Conservation (phyloP, 2,329 filamentous ascomycete species). For the Lasiodiplodia hormozganensis region DNA sequence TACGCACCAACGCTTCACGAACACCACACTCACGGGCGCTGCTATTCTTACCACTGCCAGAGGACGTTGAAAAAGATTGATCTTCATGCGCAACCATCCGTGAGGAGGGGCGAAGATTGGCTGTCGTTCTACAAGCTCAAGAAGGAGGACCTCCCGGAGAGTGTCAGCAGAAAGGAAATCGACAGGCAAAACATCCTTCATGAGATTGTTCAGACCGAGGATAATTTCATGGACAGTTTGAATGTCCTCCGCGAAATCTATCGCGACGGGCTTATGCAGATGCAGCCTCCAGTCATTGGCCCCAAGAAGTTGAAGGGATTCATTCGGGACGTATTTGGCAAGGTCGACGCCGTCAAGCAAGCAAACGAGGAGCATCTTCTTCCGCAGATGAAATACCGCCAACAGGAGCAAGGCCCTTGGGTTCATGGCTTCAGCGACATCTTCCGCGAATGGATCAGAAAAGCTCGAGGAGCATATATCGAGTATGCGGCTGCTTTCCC, state of each 20-base stretch:
- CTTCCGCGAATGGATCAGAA: conserved; percentile 97
- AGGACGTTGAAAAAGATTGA: conserved; percentile 95
- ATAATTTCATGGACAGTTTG: conserved; percentile 87
- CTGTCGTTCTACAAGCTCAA: conserved; percentile 84
- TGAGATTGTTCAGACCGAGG: conserved; percentile 93
- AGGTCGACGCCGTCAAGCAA: conserved; percentile 83
- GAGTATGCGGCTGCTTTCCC: conserved; percentile 92
- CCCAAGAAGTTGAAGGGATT: conserved; percentile 82
- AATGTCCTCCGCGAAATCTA: conserved; percentile 87
- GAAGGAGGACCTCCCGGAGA: conserved; percentile 72
- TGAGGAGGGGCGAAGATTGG: conserved; percentile 75
- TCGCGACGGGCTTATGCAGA: conserved; percentile 75
- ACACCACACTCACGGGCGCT: conserved; percentile 72
- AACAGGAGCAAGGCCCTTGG: conserved; percentile 96
- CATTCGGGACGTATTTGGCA: conserved; percentile 85
- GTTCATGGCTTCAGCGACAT: conserved; percentile 94
- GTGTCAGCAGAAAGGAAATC: conserved; percentile 82
- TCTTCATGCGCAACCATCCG: conserved; percentile 73
- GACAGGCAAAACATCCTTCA: conserved; percentile 93
- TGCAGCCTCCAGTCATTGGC: conserved; percentile 80
- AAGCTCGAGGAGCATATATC: conserved; percentile 86
- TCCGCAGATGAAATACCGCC: conserved; percentile 93
- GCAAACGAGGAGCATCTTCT: conserved; percentile 93
- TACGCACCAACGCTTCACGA: conserved; percentile 85
- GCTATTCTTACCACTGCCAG: conserved; percentile 94